Evolutionary conservation across 2,329 filamentous ascomycete genomes (phyloP).

Genomic region (Arachnomyces sp.): DNA sequence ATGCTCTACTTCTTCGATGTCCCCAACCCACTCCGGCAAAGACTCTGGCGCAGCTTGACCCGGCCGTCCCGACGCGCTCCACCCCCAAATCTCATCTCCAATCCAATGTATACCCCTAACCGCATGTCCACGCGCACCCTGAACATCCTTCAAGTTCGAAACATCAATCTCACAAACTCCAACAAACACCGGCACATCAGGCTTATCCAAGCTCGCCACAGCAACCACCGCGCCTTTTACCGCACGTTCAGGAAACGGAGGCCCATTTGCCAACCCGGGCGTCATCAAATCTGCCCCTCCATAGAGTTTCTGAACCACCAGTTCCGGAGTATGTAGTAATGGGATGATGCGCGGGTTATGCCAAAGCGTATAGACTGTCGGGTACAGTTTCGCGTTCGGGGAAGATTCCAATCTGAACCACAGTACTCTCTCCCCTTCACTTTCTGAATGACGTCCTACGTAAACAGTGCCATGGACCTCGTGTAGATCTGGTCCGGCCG

Average conservation of each 20-base stretch:
- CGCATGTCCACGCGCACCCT: conserved; percentile 55
- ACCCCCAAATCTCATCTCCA: conserved; percentile 61
- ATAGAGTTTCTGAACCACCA: conserved; percentile 53
- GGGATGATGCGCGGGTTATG: conserved; percentile 53
- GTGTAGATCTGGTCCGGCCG: conserved; percentile 52
- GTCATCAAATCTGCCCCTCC: conserved; percentile 62
- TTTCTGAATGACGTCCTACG: conserved; percentile 49
- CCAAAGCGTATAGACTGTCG: conserved; percentile 59
- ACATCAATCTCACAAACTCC: conserved; percentile 59
- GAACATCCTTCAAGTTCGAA: conserved; percentile 44
- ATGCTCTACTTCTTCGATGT: conserved; percentile 26
- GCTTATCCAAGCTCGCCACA: conserved; percentile 50
- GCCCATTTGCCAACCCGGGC: conserved; percentile 55
- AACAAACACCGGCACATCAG: conserved; percentile 55
- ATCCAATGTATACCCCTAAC: conserved; percentile 59
- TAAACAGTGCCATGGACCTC: conserved; percentile 57
- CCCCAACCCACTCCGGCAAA: conserved; percentile 43
- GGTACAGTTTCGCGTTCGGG: conserved; percentile 34
- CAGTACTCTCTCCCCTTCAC: conserved; percentile 49
- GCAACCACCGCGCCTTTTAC: conserved; percentile 55
- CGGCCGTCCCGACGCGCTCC: conserved; percentile 47
- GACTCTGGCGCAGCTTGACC: conserved; percentile 46
- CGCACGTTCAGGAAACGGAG: conserved; percentile 53
- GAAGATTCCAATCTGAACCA: conserved; percentile 57
- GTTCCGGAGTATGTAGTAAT: conserved; percentile 53